phyloP scores from a whole-genome alignment of 495 filamentous ascomycete species.

The Polyplosphaeria fusca region DNA sequence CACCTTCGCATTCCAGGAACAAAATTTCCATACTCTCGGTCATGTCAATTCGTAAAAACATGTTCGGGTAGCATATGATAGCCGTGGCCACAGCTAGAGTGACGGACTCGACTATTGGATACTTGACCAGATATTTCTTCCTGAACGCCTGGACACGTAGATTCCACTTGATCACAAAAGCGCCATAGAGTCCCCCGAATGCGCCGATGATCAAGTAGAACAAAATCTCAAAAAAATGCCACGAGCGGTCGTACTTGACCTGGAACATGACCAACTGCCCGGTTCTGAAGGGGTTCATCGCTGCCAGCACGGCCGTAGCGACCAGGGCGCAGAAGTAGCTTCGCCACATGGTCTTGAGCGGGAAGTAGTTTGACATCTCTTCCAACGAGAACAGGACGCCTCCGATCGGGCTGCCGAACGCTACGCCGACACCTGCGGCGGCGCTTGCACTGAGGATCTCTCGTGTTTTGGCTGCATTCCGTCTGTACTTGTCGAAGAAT shows the following conservation, averaged over 20 bases:
- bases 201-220: conserved; percentile 90
- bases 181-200: conserved; percentile 93
- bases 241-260: conserved; percentile 89
- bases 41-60: conserved; percentile 96
- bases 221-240: conserved; percentile 95
- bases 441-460: conserved; percentile 94
- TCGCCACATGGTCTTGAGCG: conserved; percentile 95
- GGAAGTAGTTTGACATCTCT: conserved; percentile 98
- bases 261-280: conserved; percentile 99
- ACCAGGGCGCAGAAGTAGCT: conserved; percentile 98
- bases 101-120: conserved; percentile 84
- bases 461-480: conserved; percentile 89
- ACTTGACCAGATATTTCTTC: conserved; percentile 85
- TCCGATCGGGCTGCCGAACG: conserved; percentile 95
- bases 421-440: conserved; percentile 91
- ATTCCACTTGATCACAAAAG: conserved; percentile 99
- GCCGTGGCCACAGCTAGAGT: conserved; percentile 80
- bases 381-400: conserved; percentile 95
- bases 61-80: conserved; percentile 91
- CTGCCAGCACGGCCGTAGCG: conserved; percentile 87
- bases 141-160: conserved; percentile 85
- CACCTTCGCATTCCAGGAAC: conserved; percentile 91
- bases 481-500: conserved; percentile 87
- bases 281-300: conserved; percentile 96
- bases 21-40: conserved; percentile 98